Evolutionary conservation across 148 eudicot species (phyloP).

Genomic region (Silene conica): DNA sequence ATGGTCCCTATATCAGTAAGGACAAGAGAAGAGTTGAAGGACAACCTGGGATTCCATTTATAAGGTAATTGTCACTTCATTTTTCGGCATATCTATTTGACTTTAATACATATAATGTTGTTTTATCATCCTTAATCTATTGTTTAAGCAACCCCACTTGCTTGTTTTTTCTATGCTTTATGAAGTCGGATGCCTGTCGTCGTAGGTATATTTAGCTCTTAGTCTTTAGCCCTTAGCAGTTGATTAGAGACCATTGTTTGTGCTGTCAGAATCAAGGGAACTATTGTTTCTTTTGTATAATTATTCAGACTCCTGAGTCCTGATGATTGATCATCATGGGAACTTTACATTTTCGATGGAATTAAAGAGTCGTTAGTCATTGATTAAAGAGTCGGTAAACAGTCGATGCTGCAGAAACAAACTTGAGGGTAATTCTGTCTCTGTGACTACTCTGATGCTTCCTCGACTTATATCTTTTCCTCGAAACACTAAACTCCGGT

Average conservation of each 20-base stretch:
- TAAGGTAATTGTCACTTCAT: background rate
- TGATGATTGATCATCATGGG: no score
- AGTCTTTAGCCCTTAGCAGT: background rate
- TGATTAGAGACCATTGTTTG: slow-evolving; percentile 8
- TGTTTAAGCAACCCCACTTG: slow-evolving; percentile 1
- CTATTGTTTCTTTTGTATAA: background rate
- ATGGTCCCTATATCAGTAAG: background rate
- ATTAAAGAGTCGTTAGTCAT: no score
- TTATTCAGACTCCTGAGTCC: no score
- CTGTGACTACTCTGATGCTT: no score
- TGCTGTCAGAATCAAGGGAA: slow-evolving; percentile 9
- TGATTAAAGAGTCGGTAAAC: no score
- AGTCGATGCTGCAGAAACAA: no score
- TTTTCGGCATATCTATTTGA: slow-evolving; percentile 13
- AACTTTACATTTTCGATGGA: no score
- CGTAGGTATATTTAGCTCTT: background rate
- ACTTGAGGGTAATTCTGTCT: no score
- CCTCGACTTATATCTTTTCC: no score
- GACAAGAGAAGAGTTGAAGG: background rate
- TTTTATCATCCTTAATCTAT: background rate
- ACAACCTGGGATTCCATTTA: slow-evolving; percentile 6
- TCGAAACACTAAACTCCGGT: background rate
- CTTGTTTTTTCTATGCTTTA: background rate
- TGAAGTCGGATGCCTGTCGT: background rate
- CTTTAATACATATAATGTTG: slow-evolving; percentile 8